Percentiles rank a stretch among this genome's conserved stretches.
Conservation (phyloP, 345 rosid species). For the Geranium rotundifolium region DNA sequence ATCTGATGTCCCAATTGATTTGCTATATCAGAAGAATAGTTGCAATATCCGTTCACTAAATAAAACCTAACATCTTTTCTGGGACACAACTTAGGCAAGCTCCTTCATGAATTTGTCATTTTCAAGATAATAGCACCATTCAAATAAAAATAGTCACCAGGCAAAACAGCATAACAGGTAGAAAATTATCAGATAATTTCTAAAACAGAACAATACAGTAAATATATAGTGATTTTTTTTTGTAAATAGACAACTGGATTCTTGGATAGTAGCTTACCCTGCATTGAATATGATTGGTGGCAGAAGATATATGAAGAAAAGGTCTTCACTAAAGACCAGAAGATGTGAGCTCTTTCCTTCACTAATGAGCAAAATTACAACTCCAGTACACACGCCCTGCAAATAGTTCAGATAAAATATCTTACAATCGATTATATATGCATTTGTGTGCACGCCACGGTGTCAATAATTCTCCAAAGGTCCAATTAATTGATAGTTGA, state of each 20-base stretch:
- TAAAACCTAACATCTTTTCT: no score
- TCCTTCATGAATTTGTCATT: no score
- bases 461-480: no score
- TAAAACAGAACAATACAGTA: no score
- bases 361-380: slow-evolving; percentile 62
- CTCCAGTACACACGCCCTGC: slow-evolving; percentile 79
- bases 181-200: neutral
- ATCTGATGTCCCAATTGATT: no score
- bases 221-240: no score
- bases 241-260: neutral
- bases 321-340: slow-evolving; percentile 96
- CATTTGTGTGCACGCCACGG: neutral
- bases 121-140: no score
- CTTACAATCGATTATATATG: neutral
- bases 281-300: slow-evolving; percentile 98
- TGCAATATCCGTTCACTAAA: no score
- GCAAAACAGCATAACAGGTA: neutral
- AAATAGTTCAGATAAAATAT: slow-evolving; percentile 3
- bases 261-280: slow-evolving; percentile 42
- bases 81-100: no score
- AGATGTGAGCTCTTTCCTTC: slow-evolving; percentile 89
- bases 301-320: slow-evolving; percentile 93
- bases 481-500: no score
- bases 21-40: no score
- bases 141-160: no score